A percentile compares a stretch with the other conserved stretches of the same genome.
Conservation (phyloP, 2,329 filamentous ascomycete species). For the Thelonectria rubi region DNA sequence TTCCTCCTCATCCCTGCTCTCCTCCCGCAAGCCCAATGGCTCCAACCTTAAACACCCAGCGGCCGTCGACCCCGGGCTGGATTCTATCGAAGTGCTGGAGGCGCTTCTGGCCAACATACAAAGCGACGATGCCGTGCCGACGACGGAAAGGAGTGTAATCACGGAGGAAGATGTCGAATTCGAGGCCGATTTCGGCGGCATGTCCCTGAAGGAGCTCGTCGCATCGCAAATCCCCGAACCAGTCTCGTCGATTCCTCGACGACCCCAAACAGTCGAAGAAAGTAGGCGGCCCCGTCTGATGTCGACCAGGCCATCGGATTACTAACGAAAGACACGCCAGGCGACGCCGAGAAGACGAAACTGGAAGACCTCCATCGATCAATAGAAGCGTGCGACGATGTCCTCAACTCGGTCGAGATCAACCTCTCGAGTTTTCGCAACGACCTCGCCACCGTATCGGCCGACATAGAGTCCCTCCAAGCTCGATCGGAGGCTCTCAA, state of each 20-base stretch:
- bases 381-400: constrained; percentile 90
- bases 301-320: not conserved
- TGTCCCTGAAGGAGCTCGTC: constrained; percentile 79
- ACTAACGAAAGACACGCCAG: constrained; percentile 49
- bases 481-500: constrained; percentile 85
- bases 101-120: constrained; percentile 51
- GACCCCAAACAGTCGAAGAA: constrained; percentile 73
- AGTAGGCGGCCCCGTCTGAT: constrained; percentile 60
- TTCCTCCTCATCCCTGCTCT: constrained; percentile 78
- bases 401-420: constrained; percentile 89
- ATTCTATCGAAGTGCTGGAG: constrained; percentile 76
- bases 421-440: constrained; percentile 94
- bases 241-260: constrained; percentile 48
- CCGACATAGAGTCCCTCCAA: constrained; percentile 94
- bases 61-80: constrained; percentile 62
- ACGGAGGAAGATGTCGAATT: constrained; percentile 65
- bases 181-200: constrained; percentile 79
- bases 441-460: constrained; percentile 89
- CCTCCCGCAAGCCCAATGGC: constrained; percentile 72
- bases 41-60: constrained; percentile 70
- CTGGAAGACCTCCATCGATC: constrained; percentile 92
- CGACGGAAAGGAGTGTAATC: constrained; percentile 41
- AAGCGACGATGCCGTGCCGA: constrained; percentile 16
- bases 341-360: constrained; percentile 81
- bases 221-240: constrained; percentile 43